Evolutionary conservation across 306 rosid species (phyloP).

Genomic region (Comarum palustre): DNA sequence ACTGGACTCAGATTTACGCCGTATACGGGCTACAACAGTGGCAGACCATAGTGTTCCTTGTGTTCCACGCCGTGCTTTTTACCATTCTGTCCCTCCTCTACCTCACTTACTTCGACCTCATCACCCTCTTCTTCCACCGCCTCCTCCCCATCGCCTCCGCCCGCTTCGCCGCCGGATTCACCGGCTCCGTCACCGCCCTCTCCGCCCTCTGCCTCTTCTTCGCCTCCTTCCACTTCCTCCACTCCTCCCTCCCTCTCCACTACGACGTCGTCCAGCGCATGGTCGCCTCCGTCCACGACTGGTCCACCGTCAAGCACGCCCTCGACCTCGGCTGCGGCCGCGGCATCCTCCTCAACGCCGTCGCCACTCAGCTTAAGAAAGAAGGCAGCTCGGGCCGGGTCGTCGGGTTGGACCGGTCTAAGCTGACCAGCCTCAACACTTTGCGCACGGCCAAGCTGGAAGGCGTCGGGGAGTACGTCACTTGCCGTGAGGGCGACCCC

Average conservation of each 20-base stretch:
- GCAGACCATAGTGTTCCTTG: conserved; percentile 75
- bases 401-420: conserved; percentile 73
- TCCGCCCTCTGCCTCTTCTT: conserved; percentile 80
- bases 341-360: conserved; percentile 88
- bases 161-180: conserved; percentile 80
- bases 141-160: conserved; percentile 54
- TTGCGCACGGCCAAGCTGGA: conserved; percentile 70
- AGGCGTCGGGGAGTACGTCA: conserved; percentile 91
- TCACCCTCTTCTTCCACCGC: conserved; percentile 51
- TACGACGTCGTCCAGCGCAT: conserved; percentile 87
- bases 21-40: conserved; percentile 92
- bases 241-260: conserved; percentile 91
- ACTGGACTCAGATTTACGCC: conserved; percentile 93
- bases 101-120: conserved; percentile 57
- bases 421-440: conserved; percentile 53
- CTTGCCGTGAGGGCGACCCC: conserved; percentile 91
- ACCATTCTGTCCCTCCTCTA: conserved; percentile 60
- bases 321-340: conserved; percentile 97
- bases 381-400: conserved; percentile 93
- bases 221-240: conserved; percentile 85
- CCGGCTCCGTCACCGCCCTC: conserved; percentile 75
- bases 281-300: conserved; percentile 71
- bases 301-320: conserved; percentile 93
- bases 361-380: conserved; percentile 83
- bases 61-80: conserved; percentile 71